Evolutionary conservation across 495 filamentous ascomycete species (phyloP), one percentile per base, ranked within the genome.

Genomic region (Astrocystis sublimbata): DNA sequence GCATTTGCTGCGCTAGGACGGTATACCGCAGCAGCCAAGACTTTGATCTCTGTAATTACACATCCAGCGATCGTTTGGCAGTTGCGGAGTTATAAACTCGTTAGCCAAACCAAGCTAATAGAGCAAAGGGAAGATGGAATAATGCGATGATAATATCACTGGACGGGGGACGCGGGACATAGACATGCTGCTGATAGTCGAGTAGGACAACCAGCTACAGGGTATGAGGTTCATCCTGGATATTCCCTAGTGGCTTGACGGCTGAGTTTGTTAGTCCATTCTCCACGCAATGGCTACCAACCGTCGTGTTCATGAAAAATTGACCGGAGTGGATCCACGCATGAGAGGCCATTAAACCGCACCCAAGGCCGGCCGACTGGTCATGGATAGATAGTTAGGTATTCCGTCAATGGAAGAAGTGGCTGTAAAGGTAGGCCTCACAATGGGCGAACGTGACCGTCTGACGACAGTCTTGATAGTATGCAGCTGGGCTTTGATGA

Each of bases 21-120:
- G 43, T 13, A 43, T 58, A 30, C 19, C 19, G 6, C n/a, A 23
- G 33, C 21, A 49, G 56, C 56, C 56, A 47, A 59, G 56, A 40
- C 47, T n/a, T 21, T 38, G 43, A 59, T 58, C 55, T 26, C 26
- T 43, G 8, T 21, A 24, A 30, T 47, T n/a, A n/a, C 33, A 3
- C 24, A 47, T 47, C 24, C 12, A 30, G 30, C 15, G 31, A 33
- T 38, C 23, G 8, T 49, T 38, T 30, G 17, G 56, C 31, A 59
- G 56, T 38, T 59, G 42, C 56, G 56, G 56, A 59, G 43, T 28
- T 30, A 49, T 1, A 28, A 36, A 50, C 10, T 59, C 43, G 31
- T 40, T 50, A 13, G 30, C 56, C 30, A 17, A 49, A 21, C 19
- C 38, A 15, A 38, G n/a, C 40, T 36, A 24, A 12, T 1, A 42